Evolutionary conservation across 2,329 filamentous ascomycete species (phyloP).

Genomic region (Clonostachys rosea): DNA sequence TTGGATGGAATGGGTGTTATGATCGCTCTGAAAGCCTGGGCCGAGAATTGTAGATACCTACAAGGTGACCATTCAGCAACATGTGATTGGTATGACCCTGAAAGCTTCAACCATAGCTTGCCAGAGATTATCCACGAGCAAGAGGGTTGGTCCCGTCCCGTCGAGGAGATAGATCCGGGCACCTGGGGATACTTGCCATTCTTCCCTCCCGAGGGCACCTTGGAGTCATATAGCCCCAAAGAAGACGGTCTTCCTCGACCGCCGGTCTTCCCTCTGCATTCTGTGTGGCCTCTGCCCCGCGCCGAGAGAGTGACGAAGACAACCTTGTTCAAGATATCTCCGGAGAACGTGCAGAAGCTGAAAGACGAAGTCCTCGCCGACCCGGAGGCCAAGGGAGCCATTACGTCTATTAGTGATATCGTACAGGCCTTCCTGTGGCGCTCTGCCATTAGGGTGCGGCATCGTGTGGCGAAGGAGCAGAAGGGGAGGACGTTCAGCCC

Average conservation of each 20-base stretch:
- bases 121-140: conserved; percentile 17
- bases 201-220: conserved; percentile 4
- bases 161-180: conserved; percentile 14
- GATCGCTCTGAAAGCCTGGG: conserved; percentile 18
- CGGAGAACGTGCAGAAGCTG: conserved; percentile 17
- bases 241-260: conserved; percentile 8
- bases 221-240: neutral
- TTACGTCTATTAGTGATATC: conserved; percentile 26
- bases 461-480: conserved; percentile 17
- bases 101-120: conserved; percentile 20
- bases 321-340: conserved; percentile 21
- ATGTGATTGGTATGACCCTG: conserved; percentile 17
- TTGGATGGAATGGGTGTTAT: conserved; percentile 20
- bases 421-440: conserved; percentile 34
- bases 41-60: conserved; percentile 18
- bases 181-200: conserved; percentile 18
- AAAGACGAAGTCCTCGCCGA: conserved; percentile 19
- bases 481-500: conserved; percentile 7
- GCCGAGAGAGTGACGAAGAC: conserved; percentile 17
- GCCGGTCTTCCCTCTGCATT: conserved; percentile 15
- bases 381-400: conserved; percentile 12
- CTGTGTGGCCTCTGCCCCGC: conserved; percentile 18
- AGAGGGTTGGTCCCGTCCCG: conserved; percentile 10
- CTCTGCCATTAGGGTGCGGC: conserved; percentile 22
- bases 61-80: conserved; percentile 14